phyloP scores from a whole-genome alignment of 2,329 filamentous ascomycete genomes.

The Didymella pinodella region DNA sequence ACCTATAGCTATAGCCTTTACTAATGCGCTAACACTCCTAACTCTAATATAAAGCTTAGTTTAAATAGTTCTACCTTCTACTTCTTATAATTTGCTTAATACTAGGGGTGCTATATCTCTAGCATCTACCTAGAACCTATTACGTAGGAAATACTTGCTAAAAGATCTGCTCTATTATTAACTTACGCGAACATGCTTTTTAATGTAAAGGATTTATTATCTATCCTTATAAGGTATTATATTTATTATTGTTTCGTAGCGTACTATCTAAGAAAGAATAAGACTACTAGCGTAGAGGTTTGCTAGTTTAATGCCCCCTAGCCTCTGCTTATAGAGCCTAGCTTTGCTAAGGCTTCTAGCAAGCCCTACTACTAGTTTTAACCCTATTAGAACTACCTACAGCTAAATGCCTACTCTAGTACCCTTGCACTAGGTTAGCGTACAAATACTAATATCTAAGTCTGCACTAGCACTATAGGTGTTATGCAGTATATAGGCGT shows the following conservation, averaged over 20 bases:
- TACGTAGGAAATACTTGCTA: too few relatives aligned
- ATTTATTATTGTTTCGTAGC: not conserved
- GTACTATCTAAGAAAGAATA: not conserved
- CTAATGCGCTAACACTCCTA: not conserved
- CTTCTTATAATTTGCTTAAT: too few relatives aligned
- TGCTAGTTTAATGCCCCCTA: too few relatives aligned
- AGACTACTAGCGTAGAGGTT: not conserved
- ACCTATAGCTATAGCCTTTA: not conserved
- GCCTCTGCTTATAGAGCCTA: too few relatives aligned
- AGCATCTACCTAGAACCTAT: too few relatives aligned
- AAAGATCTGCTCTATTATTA: too few relatives aligned
- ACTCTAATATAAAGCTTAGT: not conserved
- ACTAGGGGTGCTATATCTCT: too few relatives aligned
- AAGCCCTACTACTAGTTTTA: too few relatives aligned
- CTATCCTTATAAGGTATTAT: not conserved
- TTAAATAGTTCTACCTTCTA: too few relatives aligned
- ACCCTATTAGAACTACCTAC: too few relatives aligned
- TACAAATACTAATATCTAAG: not conserved
- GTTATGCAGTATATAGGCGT: not conserved
- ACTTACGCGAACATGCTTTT: too few relatives aligned
- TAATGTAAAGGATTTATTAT: not conserved
- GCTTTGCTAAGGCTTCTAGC: too few relatives aligned
- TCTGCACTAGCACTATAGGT: not conserved
- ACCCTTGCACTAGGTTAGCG: not conserved
- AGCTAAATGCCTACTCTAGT: not conserved